Base-by-base conservation (phyloP, 2,329 filamentous ascomycete species). In the Byssoonygena ceratinophila region DNA sequence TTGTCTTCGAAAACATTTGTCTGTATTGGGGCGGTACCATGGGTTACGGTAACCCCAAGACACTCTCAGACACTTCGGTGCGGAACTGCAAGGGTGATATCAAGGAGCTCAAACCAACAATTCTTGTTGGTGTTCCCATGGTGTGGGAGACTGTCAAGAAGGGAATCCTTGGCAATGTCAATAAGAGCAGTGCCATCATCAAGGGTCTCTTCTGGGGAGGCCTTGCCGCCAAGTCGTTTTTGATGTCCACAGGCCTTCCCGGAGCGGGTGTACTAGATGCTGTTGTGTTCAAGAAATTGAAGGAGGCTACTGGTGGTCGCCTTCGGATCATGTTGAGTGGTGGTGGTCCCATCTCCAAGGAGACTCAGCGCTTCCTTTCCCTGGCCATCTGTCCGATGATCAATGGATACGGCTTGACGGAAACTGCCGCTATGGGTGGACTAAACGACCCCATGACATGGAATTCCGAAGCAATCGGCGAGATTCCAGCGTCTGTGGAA, bases 131-230 rank as follows among this genome's bases (percentile, higher is more conserved):
- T 67, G 92, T 98, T 2, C 92, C 92, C 1, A 90, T 94, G 54
- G 85, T 98, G 29, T 98, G 91, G 90, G 92, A 98, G 72, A 90
- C 87, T 1, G 85, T 98, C 63, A 91, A 89, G 76, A 98, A 98
- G 76, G 92, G 92, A 51, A 86, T 98, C 62, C 75, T 91, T 58
- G 72, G 75, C 61, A 88, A 89, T 69, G 83, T 97, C 55, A 84
- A 86, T 64, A 74, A 78, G 54, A 79, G 84, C 56, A 83, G 82
- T 62, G 69, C 77, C n/a, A 54, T 97, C 39, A 77, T 84, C 54
- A 83, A 77, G 70, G 82, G 83, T 61, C 71, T 97, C 57, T 98
- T 98, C 76, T 84, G 81, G 81, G 79, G 76, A 48, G 80, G 79
- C 11, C 71, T 81, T 68, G 71, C 76, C 25, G 74, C 78, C 43